Conservation (phyloP, 768 basidiomycete species). For the Thelephora aurantiotincta region DNA sequence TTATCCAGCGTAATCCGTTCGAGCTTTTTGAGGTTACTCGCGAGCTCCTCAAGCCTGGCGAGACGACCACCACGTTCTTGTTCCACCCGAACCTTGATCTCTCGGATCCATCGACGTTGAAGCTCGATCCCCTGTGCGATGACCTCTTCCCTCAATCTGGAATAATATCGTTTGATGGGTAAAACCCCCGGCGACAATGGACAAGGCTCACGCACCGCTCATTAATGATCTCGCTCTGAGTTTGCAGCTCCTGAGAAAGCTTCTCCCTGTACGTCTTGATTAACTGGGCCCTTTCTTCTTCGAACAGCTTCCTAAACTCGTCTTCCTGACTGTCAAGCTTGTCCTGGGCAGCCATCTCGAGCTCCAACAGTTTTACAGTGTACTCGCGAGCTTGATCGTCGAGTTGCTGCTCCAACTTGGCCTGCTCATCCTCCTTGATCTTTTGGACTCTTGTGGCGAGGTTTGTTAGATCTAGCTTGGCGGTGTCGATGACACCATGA, state of each 20-base stretch:
- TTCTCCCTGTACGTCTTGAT: slow-evolving; percentile 74
- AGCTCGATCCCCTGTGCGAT: slow-evolving; percentile 95
- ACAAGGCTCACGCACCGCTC: slow-evolving; percentile 50
- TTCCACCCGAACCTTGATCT: slow-evolving; percentile 92
- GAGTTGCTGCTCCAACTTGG: slow-evolving; percentile 45
- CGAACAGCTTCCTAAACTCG: slow-evolving; percentile 69
- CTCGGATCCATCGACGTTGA: slow-evolving; percentile 91
- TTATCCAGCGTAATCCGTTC: slow-evolving; percentile 89
- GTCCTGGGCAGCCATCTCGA: slow-evolving; percentile 78
- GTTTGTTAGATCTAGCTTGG: slow-evolving; percentile 67
- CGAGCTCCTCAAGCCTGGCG: slow-evolving; percentile 87
- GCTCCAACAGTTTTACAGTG: slow-evolving; percentile 60
- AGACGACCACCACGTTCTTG: slow-evolving; percentile 92
- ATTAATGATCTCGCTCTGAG: slow-evolving; percentile 88
- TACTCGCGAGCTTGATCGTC: slow-evolving; percentile 83
- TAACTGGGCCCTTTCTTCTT: slow-evolving; percentile 61
- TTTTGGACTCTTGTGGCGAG: slow-evolving; percentile 67
- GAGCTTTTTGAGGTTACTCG: slow-evolving; percentile 78
- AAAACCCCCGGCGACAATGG: not conserved
- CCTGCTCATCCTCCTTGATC: slow-evolving; percentile 68
- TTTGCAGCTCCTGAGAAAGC: slow-evolving; percentile 70
- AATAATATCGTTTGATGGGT: not conserved
- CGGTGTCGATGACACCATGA: slow-evolving; percentile 61
- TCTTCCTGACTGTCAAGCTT: slow-evolving; percentile 78
- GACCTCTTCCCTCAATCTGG: slow-evolving; percentile 85